These are phyloP conservation scores for Orychophragmus violaceus DNA, from an alignment of 345 rosid genomes.

Conservation along the genomic window DNA sequence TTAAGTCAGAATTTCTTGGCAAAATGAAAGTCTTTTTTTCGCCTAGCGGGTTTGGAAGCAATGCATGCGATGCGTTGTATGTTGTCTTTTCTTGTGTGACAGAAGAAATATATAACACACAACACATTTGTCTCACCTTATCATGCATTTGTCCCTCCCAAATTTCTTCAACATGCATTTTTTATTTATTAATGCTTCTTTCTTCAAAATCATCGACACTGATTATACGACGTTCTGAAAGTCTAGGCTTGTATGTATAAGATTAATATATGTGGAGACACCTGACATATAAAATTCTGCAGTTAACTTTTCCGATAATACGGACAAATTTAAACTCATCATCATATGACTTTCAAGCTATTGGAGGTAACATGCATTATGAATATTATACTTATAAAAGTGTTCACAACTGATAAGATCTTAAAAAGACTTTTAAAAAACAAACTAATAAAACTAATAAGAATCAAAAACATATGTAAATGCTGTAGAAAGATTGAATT, in stretches of 20 bases:
- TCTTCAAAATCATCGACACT: conserved; percentile 21
- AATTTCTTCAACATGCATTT: too few relatives aligned
- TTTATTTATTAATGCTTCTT: too few relatives aligned
- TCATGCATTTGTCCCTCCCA: conserved; percentile 12
- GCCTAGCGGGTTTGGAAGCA: neutral
- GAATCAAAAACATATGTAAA: neutral
- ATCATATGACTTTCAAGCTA: neutral
- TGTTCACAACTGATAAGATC: neutral
- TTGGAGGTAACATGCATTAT: conserved; percentile 21
- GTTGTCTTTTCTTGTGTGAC: neutral
- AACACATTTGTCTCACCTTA: conserved; percentile 7
- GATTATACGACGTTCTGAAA: neutral
- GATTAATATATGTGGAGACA: too few relatives aligned
- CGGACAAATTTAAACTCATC: conserved; percentile 2
- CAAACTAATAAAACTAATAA: neutral
- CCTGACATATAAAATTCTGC: too few relatives aligned
- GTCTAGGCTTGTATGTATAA: too few relatives aligned
- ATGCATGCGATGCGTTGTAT: conserved; percentile 4
- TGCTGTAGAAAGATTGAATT: too few relatives aligned
- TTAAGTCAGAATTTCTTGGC: neutral
- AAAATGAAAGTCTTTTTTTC: neutral
- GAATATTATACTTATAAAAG: neutral
- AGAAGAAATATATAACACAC: neutral
- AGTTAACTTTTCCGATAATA: neutral
- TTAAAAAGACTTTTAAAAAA: neutral